Base-by-base conservation (phyloP, 2,329 filamentous ascomycete species). In the Cyclaneusma minus region DNA sequence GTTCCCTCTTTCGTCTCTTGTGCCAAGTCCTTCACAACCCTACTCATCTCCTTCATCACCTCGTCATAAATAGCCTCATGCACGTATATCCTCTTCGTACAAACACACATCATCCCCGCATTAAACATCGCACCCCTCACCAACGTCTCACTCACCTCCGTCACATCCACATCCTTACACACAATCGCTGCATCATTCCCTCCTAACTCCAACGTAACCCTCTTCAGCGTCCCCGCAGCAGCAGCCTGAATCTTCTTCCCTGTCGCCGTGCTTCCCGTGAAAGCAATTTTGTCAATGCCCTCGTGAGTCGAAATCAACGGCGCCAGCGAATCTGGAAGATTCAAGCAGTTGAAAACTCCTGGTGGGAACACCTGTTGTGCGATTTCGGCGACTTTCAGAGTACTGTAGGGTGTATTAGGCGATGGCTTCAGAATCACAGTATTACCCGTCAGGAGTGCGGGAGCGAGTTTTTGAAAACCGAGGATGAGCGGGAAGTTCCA, bases 61-160 rank as follows among this genome's bases (percentile, higher is more conserved):
- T 54, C 41, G 14, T 67, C 60, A 40, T 70, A 72, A 26, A 74
- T 61, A 3, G 50, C 54, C 35, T 69, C 62, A 39, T 75, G 69
- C 3, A 76, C 60, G 39, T 68, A 74, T 16, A 74, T 48, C 1
- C 68, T 54, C 48, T 74, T 74, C 28, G 56, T 58, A 22, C 59
- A 59, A 13, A 69, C 55, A 41, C 64, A 69, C 24, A 68, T 54
- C 40, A 68, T 63, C 9, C 63, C 60, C 0, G 58, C 59, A 38
- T 66, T 62, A 30, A 62, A 54, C 34, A 69, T 64, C 6, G 56
- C 55, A 5, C 56, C 54, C 3, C 47, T 43, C 0, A 58, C 62
- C 7, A 66, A 48, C 30, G 55, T 42, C 4, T 49, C 51, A 4
- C 62, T 54, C 8, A 58, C 47, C 7, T 48, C 47, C 6, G 48